These are phyloP conservation scores for Xylaria curta DNA, from an alignment of 495 filamentous ascomycete species.

Conservation along the genomic window DNA sequence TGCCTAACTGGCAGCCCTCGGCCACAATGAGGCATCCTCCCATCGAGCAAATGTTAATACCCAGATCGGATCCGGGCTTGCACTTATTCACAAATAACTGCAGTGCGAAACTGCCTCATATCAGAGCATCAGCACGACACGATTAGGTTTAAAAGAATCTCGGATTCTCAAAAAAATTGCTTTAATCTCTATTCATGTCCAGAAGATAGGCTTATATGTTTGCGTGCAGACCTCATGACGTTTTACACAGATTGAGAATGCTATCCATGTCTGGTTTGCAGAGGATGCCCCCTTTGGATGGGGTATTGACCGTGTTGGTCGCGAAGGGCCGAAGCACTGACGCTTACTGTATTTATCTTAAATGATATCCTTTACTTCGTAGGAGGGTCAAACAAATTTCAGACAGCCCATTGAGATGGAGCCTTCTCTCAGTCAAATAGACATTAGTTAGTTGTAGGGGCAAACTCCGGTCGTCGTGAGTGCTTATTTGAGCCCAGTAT, in stretches of 20 bases:
- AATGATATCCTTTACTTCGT: background rate
- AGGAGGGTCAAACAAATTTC: background rate
- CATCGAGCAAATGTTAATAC: background rate
- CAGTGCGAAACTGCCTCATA: background rate
- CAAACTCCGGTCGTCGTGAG: background rate
- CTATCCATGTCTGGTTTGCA: background rate
- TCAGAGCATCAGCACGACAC: background rate
- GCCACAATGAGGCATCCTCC: background rate
- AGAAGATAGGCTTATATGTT: background rate
- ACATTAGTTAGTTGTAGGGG: background rate
- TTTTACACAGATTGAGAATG: background rate
- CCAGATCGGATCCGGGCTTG: background rate
- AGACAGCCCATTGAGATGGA: background rate
- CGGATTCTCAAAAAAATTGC: background rate
- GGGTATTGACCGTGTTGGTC: background rate
- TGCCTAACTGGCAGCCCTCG: background rate
- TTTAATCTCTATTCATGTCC: background rate
- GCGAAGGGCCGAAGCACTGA: background rate
- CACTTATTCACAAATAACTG: conserved; percentile 11
- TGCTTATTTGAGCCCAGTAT: background rate
- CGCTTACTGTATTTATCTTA: background rate
- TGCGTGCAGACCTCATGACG: background rate
- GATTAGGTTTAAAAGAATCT: background rate
- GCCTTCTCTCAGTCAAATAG: background rate
- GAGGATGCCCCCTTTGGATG: background rate